Evolutionary conservation across 352 stramenopile genomes (phyloP), one percentile per base, ranked within the genome.

Genomic region (Hyaloperonospora brassicae): DNA sequence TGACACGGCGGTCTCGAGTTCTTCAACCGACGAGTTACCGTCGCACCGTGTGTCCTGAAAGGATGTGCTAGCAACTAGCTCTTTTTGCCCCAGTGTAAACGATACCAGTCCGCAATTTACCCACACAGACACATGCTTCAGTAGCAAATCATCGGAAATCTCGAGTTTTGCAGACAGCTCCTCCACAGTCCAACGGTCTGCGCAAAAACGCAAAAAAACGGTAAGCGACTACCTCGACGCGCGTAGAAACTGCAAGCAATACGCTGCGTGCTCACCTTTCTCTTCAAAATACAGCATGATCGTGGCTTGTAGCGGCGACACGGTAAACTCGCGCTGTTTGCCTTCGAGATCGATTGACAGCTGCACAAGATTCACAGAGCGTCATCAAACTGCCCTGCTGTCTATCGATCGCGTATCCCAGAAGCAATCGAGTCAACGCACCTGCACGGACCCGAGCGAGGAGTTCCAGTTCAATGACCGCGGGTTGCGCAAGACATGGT

Each of bases 221-320:
- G 39, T 44, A n/a, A 8, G 13, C n/a, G 9, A 25, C 22, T 22
- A 22, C 14, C 14, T n/a, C 14, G 39, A 22, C n/a, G 22, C n/a
- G 7, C 14, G n/a, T 5, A 49, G 1, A 39, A 24, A 38, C 24
- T 25, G 13, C 11, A 10, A 22, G 23, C 4, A 36, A 14, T 14
- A 7, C 42, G n/a, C 21, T 27, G 36, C 12, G 31, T 35, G 14
- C 66, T 31, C 52, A 84, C 77, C 76, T 79, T 92, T 82, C 34
- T 97, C 91, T 60, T 96, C 89, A 62, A 99, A 98, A 62, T 98
- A 78, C 53, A 96, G 72, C 39, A 98, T 89, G 34, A 98, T 87
- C 1, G 93, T 95, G 23, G 95, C 94, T 66, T 98, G 84, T 2
- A 98, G 66, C 11, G 93, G 94, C 13, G 89, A 93, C 2, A 97